Percentiles rank a stretch among this genome's conserved stretches.
Evolutionary conservation across 805 yeast species (phyloP).

Genomic region (Pichia paraexigua): DNA sequence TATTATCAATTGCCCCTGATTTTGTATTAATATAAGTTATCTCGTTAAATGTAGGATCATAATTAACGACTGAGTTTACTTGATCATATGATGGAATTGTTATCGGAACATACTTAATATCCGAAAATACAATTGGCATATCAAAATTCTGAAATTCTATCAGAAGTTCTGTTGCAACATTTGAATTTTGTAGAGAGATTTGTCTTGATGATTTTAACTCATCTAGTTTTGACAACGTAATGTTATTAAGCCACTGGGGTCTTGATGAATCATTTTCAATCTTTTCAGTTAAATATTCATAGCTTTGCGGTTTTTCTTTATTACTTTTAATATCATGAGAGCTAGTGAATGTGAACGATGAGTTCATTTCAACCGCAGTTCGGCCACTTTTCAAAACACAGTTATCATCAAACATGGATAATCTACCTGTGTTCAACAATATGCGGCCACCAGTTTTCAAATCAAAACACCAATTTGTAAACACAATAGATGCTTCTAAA

Average conservation of each 20-base stretch:
- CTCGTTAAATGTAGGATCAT: slow-evolving; percentile 20
- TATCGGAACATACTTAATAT: slow-evolving; percentile 36
- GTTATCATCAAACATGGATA: slow-evolving; percentile 23
- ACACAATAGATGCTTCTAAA: slow-evolving; percentile 46
- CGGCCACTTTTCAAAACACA: slow-evolving; percentile 60
- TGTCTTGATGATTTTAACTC: slow-evolving; percentile 20
- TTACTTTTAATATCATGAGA: not conserved
- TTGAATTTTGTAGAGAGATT: slow-evolving; percentile 8
- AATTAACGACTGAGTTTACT: slow-evolving; percentile 13
- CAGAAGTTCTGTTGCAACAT: slow-evolving; percentile 9
- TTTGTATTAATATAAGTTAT: slow-evolving; percentile 18
- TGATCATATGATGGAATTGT: slow-evolving; percentile 21
- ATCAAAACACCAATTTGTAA: slow-evolving; percentile 63
- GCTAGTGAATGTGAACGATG: not conserved
- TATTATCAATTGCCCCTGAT: slow-evolving; percentile 4
- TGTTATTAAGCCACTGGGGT: slow-evolving; percentile 64
- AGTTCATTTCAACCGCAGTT: slow-evolving; percentile 7
- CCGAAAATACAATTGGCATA: slow-evolving; percentile 64
- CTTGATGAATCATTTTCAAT: slow-evolving; percentile 20
- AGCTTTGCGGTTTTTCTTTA: not conserved
- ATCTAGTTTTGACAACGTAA: slow-evolving; percentile 43
- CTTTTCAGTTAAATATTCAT: not conserved
- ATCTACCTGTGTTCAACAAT: slow-evolving; percentile 55
- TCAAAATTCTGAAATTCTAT: slow-evolving; percentile 61
- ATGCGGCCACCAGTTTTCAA: slow-evolving; percentile 37